These are phyloP conservation scores for Hypericum perforatum DNA, from an alignment of 345 rosid genomes.

Conservation along the genomic window DNA sequence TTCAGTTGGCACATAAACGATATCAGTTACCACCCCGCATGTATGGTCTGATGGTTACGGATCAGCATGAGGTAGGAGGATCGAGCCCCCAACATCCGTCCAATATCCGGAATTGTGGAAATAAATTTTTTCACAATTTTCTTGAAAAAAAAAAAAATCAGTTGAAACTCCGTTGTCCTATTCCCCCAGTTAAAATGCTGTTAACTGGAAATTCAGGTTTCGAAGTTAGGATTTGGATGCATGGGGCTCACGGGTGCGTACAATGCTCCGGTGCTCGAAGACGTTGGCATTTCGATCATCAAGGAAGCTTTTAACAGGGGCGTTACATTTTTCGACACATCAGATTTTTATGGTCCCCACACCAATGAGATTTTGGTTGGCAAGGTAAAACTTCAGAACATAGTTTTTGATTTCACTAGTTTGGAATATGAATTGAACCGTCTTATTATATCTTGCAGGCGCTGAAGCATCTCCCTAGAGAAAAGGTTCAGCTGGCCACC, in stretches of 20 bases:
- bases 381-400: constrained; percentile 13
- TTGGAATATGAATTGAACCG: too few species aligned
- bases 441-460: constrained; percentile 12
- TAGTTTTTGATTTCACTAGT: background rate
- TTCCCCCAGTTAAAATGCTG: too few species aligned
- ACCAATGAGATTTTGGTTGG: constrained; percentile 28
- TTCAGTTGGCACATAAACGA: too few species aligned
- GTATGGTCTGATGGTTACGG: too few species aligned
- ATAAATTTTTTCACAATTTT: too few species aligned
- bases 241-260: constrained; percentile 20
- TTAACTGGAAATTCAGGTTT: constrained; percentile 18
- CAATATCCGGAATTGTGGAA: too few species aligned
- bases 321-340: constrained; percentile 29
- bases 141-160: too few species aligned
- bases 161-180: too few species aligned
- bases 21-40: too few species aligned
- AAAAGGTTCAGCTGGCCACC: constrained; percentile 29
- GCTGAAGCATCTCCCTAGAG: constrained; percentile 29
- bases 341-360: constrained; percentile 26
- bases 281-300: constrained; percentile 23
- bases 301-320: constrained; percentile 24
- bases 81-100: too few species aligned
- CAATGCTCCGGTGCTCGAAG: constrained; percentile 25
- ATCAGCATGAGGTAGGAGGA: too few species aligned
- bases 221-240: constrained; percentile 37